phyloP scores from a whole-genome alignment of 371 early-diverging fungal species.

The Umbelopsis sp. region DNA sequence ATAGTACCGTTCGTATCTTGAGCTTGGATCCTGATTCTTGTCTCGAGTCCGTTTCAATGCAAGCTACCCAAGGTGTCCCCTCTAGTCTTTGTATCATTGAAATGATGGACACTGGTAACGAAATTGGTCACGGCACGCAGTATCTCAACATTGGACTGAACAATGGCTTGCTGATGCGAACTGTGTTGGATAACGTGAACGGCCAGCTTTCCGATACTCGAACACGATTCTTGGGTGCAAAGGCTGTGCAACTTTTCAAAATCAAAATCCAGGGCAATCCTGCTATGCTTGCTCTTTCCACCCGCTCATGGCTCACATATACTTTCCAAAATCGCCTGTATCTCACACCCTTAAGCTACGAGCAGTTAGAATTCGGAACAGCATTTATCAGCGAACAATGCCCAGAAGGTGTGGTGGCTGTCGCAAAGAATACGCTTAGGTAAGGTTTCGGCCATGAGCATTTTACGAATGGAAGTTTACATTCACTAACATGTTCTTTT shows the following conservation, averaged over 20 bases:
- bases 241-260: slow-evolving; percentile 78
- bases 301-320: slow-evolving; percentile 92
- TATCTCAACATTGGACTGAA: slow-evolving; percentile 88
- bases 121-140: slow-evolving; percentile 66
- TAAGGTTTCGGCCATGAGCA: slow-evolving; percentile 24
- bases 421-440: slow-evolving; percentile 82
- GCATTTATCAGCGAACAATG: slow-evolving; percentile 89
- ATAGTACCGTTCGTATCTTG: slow-evolving; percentile 89
- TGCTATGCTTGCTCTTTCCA: slow-evolving; percentile 84
- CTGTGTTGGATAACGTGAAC: slow-evolving; percentile 81
- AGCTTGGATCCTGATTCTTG: slow-evolving; percentile 82
- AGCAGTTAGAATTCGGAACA: slow-evolving; percentile 82
- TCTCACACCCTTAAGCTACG: slow-evolving; percentile 69
- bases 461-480: background rate
- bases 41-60: slow-evolving; percentile 82
- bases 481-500: background rate
- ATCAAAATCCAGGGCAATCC: slow-evolving; percentile 67
- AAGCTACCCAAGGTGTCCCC: slow-evolving; percentile 65
- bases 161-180: slow-evolving; percentile 91
- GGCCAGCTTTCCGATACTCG: slow-evolving; percentile 88
- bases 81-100: slow-evolving; percentile 71
- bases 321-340: slow-evolving; percentile 71
- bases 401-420: slow-evolving; percentile 88
- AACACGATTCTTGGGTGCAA: slow-evolving; percentile 87
- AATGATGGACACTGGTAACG: slow-evolving; percentile 73